Evolutionary conservation across 192 early-diverging fungal species (phyloP), one percentile per base, ranked within the genome.

Genomic region (Coemansia sp.): DNA sequence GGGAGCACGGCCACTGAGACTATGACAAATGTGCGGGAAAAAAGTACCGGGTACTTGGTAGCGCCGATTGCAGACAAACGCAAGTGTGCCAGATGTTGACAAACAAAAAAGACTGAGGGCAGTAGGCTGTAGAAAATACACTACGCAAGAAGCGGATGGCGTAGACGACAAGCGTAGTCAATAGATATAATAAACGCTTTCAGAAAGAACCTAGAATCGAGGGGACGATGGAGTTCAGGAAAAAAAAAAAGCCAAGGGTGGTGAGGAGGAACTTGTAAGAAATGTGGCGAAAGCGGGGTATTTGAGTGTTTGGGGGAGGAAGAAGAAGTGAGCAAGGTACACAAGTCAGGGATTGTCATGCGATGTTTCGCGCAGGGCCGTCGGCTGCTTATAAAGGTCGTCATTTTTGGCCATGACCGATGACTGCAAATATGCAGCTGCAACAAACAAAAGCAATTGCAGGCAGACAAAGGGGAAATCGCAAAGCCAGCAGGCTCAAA

Each of bases 401-500:
- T 31, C 53, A 29, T 15, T 55, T 55, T 55, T 29, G 53, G 53
- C 24, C 53, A 55, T 29, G 24, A 12, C 53, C 53, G 22, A 31
- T 55, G 53, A 55, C 53, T 55, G 53, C 44, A 47, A 47, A 43
- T 43, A 38, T 38, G 44, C 53, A 55, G 53, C 53, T 29, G 53
- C 53, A 55, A 12, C 53, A 31, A 24, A 55, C 53, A 55, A 55
- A 31, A 13, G 24, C 11, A 27, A 55, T 55, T 33, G 57, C 27
- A 58, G 57, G 31, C 57, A 34, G 4, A 58, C 53, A 57, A 57
- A 57, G 29, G 29, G 31, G 29, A 31, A 57, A 57, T 57, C 27
- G 53, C 53, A 57, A 57, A 31, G 57, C 57, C 57, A 58, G 57
- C 57, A 58, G 57, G 57, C 57, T 34, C 57, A 58, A 58, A 58